These are phyloP conservation scores for Grosmannia clavigera DNA, from an alignment of 2,329 filamentous ascomycete species.

Conservation along the genomic window DNA sequence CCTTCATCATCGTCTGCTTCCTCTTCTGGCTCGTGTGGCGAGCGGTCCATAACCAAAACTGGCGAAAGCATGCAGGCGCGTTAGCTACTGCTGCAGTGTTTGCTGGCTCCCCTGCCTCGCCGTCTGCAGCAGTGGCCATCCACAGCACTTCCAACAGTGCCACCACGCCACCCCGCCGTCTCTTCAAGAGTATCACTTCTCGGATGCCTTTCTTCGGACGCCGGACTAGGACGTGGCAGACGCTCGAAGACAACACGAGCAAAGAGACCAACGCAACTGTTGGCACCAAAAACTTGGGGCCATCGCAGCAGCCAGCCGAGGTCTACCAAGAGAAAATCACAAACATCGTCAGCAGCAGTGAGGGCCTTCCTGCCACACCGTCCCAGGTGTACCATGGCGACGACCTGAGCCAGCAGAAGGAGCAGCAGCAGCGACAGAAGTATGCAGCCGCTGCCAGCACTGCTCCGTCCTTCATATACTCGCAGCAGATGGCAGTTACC, in stretches of 20 bases:
- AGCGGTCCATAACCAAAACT: conserved; percentile 22
- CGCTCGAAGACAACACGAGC: conserved; percentile 16
- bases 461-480: neutral
- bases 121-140: neutral
- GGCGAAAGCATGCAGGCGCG: conserved; percentile 6
- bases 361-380: neutral
- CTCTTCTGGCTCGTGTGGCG: conserved; percentile 32
- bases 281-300: neutral
- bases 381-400: neutral
- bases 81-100: too few species aligned
- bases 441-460: neutral
- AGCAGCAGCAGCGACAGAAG: neutral
- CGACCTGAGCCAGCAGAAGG: too few species aligned
- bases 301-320: neutral
- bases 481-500: neutral
- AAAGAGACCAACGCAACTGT: neutral
- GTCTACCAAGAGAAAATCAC: too few species aligned
- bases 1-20: conserved; percentile 31
- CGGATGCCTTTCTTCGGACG: conserved; percentile 24
- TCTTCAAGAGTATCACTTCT: conserved; percentile 13
- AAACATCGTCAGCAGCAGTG: neutral
- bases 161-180: conserved; percentile 4
- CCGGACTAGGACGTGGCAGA: conserved; percentile 16
- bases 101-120: neutral
- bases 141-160: conserved; percentile 3